Base-by-base conservation (phyloP, 768 basidiomycete genomes). In the Tricholoma furcatifolium region DNA sequence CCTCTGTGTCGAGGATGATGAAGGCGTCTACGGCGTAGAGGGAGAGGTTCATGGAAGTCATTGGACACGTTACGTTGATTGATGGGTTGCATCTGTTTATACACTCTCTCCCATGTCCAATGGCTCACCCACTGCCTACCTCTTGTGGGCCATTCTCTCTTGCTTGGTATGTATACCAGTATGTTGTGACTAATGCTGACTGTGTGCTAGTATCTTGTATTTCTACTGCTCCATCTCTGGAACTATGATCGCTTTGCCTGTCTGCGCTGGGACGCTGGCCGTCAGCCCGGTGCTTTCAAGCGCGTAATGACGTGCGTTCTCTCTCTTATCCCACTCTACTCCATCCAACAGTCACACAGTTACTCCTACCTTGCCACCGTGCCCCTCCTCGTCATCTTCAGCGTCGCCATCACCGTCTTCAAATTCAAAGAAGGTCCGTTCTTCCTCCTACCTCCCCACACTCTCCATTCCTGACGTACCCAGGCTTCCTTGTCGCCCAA, bases 1-100 rank as follows among this genome's bases (percentile, higher is more conserved):
- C 95, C 61, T 98, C 95, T n/a, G 86, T 77, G 77, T 99, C 97
- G 62, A 98, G 86, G 64, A 98, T 84, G 58, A 99, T 66, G 68
- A 98, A 90, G 1, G 87, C 92, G 42, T 87, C 82, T 53, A 95
- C 76, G 62, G 87, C 87, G 74, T 98, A 95, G 41, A 99, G 77
- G 7, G 93, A 87, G 46, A 97, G 74, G 66, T 96, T 97, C 85
- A 85, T 78, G 18, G 32, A 8, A 14, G 47, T 53, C 27, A 18
- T 4, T 24, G 42, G 32, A 21, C 46, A 50, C 42, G 45, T 20
- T 24, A 40, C 12, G 41, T 41, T 18, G 15, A 35, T 32, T 35
- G 46, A 45, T 51, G 50, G 50, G 44, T 54, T 40, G 42, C 23
- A 14, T 46, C 14, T 46, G 12, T 46, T 46, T 45, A 43, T 50